phyloP scores from a whole-genome alignment of 495 filamentous ascomycete species.

The Chaetomium fimeti region DNA sequence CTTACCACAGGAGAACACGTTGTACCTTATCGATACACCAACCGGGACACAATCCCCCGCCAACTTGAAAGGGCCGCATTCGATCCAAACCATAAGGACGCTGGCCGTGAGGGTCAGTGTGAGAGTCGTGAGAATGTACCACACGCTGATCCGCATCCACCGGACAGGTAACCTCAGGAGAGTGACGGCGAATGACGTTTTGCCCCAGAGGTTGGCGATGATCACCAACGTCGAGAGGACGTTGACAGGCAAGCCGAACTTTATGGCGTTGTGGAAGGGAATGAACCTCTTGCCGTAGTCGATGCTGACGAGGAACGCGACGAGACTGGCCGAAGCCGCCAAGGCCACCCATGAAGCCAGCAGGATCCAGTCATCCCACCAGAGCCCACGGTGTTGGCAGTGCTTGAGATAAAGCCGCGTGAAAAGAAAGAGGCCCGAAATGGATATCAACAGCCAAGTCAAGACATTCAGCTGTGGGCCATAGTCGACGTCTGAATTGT shows the following conservation, averaged over 20 bases:
- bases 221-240: slow-evolving; percentile 29
- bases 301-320: slow-evolving; percentile 28
- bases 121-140: slow-evolving; percentile 37
- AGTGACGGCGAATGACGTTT: slow-evolving; percentile 36
- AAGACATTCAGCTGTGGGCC: slow-evolving; percentile 31
- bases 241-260: slow-evolving; percentile 25
- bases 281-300: slow-evolving; percentile 36
- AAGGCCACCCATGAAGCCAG: slow-evolving; percentile 31
- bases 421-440: slow-evolving; percentile 32
- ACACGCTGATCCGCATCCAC: slow-evolving; percentile 25
- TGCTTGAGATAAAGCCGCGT: slow-evolving; percentile 34
- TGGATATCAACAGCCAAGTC: slow-evolving; percentile 31
- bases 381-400: slow-evolving; percentile 33
- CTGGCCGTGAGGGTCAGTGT: slow-evolving; percentile 37
- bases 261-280: slow-evolving; percentile 20
- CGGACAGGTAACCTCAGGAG: slow-evolving; percentile 25
- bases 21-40: slow-evolving; percentile 27
- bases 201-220: slow-evolving; percentile 31
- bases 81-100: slow-evolving; percentile 38
- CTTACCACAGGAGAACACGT: slow-evolving; percentile 31
- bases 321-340: slow-evolving; percentile 18
- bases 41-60: slow-evolving; percentile 32
- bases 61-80: slow-evolving; percentile 34
- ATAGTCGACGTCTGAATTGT: slow-evolving; percentile 4
- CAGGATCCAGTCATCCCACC: slow-evolving; percentile 38